A percentile compares a stretch with the other conserved stretches of the same genome.
Conservation (phyloP, 2,329 filamentous ascomycete genomes). For the Phialemonium atrogriseum region DNA sequence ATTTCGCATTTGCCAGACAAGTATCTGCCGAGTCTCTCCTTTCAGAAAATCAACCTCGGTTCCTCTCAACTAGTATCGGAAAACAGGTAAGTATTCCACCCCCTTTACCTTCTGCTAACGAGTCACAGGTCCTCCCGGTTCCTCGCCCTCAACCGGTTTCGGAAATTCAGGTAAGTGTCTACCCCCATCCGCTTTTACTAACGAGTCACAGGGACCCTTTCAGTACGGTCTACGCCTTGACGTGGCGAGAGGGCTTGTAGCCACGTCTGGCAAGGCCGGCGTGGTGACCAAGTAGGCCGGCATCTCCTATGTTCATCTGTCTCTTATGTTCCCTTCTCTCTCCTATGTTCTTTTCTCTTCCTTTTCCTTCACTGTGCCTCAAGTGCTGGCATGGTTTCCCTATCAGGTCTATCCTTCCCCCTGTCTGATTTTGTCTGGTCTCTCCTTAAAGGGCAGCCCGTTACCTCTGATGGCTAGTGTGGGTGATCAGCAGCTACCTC, state of each 20-base stretch:
- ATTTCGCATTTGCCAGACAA: not conserved
- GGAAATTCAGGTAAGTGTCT: not conserved
- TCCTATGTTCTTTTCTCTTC: too few species aligned
- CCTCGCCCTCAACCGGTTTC: not conserved
- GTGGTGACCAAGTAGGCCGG: conserved; percentile 5
- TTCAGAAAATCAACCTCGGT: not conserved
- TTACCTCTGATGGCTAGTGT: too few species aligned
- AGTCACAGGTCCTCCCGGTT: not conserved
- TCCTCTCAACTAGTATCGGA: not conserved
- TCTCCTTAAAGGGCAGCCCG: too few species aligned
- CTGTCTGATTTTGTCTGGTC: too few species aligned
- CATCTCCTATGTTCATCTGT: too few species aligned
- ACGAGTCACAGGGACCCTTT: conserved; percentile 2
- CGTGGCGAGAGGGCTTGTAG: conserved; percentile 6
- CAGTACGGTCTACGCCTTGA: conserved; percentile 5
- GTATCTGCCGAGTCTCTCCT: not conserved
- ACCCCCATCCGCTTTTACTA: not conserved
- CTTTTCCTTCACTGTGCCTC: too few species aligned
- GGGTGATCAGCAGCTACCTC: too few species aligned
- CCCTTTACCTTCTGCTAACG: not conserved
- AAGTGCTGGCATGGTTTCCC: too few species aligned
- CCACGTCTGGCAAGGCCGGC: conserved; percentile 1
- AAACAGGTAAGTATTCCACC: not conserved
- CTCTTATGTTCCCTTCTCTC: too few species aligned
- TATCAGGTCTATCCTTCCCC: too few species aligned